These are phyloP conservation scores for Boletellus ananiceps DNA, from an alignment of 768 basidiomycete species.

Conservation along the genomic window DNA sequence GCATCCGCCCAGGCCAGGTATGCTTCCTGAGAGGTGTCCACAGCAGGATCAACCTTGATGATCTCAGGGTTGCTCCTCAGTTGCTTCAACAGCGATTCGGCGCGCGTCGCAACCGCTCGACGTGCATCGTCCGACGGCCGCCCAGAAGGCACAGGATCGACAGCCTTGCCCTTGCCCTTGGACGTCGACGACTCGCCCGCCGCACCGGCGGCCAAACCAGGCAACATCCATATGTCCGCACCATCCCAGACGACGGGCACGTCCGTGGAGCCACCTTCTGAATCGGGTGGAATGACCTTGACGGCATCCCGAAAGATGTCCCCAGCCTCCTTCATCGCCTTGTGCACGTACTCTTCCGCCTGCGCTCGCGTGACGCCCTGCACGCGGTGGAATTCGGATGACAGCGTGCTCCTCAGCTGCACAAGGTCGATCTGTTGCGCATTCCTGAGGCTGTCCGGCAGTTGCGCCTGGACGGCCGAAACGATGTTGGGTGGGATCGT, in stretches of 20 bases:
- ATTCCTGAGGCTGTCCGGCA: slow-evolving; percentile 63
- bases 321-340: slow-evolving; percentile 74
- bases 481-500: slow-evolving; percentile 73
- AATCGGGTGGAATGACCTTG: slow-evolving; percentile 80
- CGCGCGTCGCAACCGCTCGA: slow-evolving; percentile 63
- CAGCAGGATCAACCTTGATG: slow-evolving; percentile 69
- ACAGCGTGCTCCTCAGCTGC: slow-evolving; percentile 59
- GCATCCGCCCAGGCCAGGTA: slow-evolving; percentile 62
- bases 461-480: slow-evolving; percentile 57
- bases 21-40: slow-evolving; percentile 50
- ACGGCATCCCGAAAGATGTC: slow-evolving; percentile 85
- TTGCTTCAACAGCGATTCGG: slow-evolving; percentile 70
- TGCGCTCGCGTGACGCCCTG: slow-evolving; percentile 72
- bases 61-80: slow-evolving; percentile 73
- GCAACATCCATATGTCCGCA: slow-evolving; percentile 80
- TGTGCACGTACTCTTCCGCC: slow-evolving; percentile 81
- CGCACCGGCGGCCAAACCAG: slow-evolving; percentile 23
- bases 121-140: slow-evolving; percentile 38
- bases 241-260: slow-evolving; percentile 71
- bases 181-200: slow-evolving; percentile 17
- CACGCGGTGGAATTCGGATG: slow-evolving; percentile 64
- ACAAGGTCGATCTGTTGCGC: slow-evolving; percentile 64
- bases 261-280: slow-evolving; percentile 34
- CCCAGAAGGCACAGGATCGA: slow-evolving; percentile 25
- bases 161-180: slow-evolving; percentile 38